A percentile compares a stretch with the other conserved stretches of the same genome.
Evolutionary conservation across 1,139 yeast species (phyloP).

Genomic region (Saccharomyces hybrid): DNA sequence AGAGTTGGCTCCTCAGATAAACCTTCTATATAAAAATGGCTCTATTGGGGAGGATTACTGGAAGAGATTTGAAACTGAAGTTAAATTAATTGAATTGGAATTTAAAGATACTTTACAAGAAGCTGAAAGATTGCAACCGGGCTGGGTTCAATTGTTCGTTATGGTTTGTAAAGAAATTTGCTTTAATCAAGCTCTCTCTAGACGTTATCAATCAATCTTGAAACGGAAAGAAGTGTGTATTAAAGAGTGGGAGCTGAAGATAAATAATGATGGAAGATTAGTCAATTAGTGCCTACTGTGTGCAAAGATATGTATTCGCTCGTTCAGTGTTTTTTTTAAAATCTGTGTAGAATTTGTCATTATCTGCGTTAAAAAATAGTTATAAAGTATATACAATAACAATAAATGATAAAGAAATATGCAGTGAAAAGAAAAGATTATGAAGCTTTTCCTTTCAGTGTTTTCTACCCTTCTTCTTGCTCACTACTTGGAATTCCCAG

Average conservation of each 20-base stretch:
- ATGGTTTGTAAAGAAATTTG: slow-evolving; percentile 83
- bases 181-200: slow-evolving; percentile 82
- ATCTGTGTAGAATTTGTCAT: not conserved
- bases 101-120: slow-evolving; percentile 71
- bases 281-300: slow-evolving; percentile 9
- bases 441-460: slow-evolving; percentile 9
- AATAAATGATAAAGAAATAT: not conserved
- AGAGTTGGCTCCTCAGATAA: slow-evolving; percentile 48
- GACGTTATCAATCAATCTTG: slow-evolving; percentile 64
- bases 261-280: slow-evolving; percentile 32
- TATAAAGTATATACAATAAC: not conserved
- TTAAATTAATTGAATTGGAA: slow-evolving; percentile 69
- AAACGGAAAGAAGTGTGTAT: slow-evolving; percentile 44
- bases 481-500: slow-evolving; percentile 70
- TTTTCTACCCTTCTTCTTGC: slow-evolving; percentile 52
- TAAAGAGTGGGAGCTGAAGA: slow-evolving; percentile 43
- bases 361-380: not conserved
- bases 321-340: not conserved
- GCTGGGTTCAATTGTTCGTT: slow-evolving; percentile 74
- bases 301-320: not conserved
- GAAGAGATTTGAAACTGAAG: slow-evolving; percentile 72
- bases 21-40: slow-evolving; percentile 74
- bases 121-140: slow-evolving; percentile 64
- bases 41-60: slow-evolving; percentile 84
- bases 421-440: not conserved